Evolutionary conservation across 495 filamentous ascomycete genomes (phyloP), one percentile per base, ranked within the genome.

Genomic region (Hypoxylon rickii): DNA sequence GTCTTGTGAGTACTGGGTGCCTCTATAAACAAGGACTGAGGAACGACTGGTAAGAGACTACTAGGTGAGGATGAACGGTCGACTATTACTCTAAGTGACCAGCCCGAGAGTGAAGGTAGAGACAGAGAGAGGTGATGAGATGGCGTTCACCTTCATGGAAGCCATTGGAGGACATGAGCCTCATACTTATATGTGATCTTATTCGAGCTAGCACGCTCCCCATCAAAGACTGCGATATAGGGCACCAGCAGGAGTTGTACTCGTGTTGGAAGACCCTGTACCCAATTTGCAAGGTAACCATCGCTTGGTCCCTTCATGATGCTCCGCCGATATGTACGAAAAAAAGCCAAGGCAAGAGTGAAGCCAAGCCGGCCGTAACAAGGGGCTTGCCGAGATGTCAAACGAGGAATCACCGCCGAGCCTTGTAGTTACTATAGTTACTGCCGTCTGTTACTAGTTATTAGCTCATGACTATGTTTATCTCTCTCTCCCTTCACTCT

Each of bases 271-370:
- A 38, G 19, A 22, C 58, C 58, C 47, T 56, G 42, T 31, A 61
- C 32, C 39, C 18, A 21, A 29, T 37, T 20, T 32, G 29, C 46
- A 41, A 42, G 58, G 44, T 51, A 41, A 13, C 3, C 29, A 10
- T 61, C 51, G 46, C 42, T 55, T 45, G 29, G 51, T 47, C 58
- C 21, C 37, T 50, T 8, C 45, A 33, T 17, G 42, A 46, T 42
- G 51, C 39, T 45, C 24, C 34, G 1, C 29, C 44, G 44, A 19
- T 44, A 26, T 37, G 33, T 13, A n/a, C n/a, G n/a, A n/a, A n/a
- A 46, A 54, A 51, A 18, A 15, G 50, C 45, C 41, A 12, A 55
- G 51, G 47, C 16, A 3, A 29, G 22, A 42, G 56, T 47, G 58
- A 45, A 46, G 58, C 47, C 51, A 52, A 42, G 46, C 51, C 51